Evolutionary conservation across 371 early-diverging fungal species (phyloP), one percentile per base, ranked within the genome.

Genomic region (Amoeboaphelidium protococcarum): DNA sequence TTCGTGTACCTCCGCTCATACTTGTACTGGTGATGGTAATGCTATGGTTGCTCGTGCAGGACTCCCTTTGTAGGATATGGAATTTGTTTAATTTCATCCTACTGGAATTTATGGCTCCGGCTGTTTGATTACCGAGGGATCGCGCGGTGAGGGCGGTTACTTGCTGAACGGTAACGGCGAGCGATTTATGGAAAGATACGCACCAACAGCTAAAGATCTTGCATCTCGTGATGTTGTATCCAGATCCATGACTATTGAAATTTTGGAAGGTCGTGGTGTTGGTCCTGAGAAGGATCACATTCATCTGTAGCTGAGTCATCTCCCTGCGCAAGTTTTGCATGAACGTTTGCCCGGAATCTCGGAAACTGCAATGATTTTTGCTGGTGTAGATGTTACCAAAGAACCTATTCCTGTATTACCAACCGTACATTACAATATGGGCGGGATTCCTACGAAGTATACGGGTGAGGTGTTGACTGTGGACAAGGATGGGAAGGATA

Each of bases 341-440:
- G 86, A 87, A 66, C 85, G 94, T 59, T 73, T 94, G 46, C 95
- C 95, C 22, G 94, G 94, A 67, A 94, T 94, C 52, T 94, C 89
- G 6, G 92, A 94, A 65, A 91, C 90, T 21, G 90, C 92, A 25
- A 82, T 83, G 51, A 90, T 94, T 61, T 92, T 94, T 61, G 80
- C 90, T 45, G 50, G 50, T 19, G 94, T 94, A 44, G 90, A 94
- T 68, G 90, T 92, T 26, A 92, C 92, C 61, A 90, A 90, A 73
- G 91, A 92, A 60, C 90, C 95, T 41, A 94, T 94, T 60, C 95
- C 95, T n/a, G 94, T 94, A 42, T 67, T 94, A 48, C 95, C 95
- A 51, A 92, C 95, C 51, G 95, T 92, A 54, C 95, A 94, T 64
- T 94, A 92, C 76, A 94, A 92, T 73, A 92, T 92, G 92, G 95